Conservation (phyloP, 169 alveolate species). For the Haemoproteus tartakovskyi region DNA sequence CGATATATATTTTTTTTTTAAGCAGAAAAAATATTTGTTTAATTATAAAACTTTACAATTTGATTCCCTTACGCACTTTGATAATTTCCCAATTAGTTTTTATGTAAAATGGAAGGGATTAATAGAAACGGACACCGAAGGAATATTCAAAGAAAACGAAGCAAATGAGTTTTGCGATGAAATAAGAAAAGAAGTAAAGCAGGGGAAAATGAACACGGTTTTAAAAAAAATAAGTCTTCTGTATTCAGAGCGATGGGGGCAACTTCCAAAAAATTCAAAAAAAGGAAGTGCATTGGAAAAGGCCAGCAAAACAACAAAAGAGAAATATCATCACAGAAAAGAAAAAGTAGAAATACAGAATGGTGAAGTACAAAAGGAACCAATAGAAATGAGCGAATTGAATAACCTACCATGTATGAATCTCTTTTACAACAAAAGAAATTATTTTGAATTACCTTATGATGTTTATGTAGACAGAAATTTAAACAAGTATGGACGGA, state of each 20-base stretch:
- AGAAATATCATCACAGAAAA: not conserved
- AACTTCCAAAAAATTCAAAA: no score
- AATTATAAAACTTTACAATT: conserved; percentile 54
- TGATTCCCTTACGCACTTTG: conserved; percentile 75
- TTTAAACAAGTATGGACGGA: conserved; percentile 83
- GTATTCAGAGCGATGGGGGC: no score
- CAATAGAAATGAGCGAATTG: not conserved
- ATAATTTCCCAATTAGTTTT: conserved; percentile 46
- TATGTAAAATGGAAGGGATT: conserved; percentile 72
- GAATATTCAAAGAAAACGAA: no score
- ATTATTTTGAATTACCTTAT: conserved; percentile 35
- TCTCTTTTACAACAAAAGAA: conserved; percentile 40
- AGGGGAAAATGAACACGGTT: no score
- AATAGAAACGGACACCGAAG: no score
- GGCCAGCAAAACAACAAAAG: not conserved
- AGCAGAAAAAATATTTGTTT: conserved; percentile 70
- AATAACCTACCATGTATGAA: no score
- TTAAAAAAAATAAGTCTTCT: no score
- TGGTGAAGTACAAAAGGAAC: not conserved
- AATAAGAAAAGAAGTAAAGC: no score
- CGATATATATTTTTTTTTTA: conserved; percentile 65
- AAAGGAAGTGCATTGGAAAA: not conserved
- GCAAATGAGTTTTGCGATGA: no score
- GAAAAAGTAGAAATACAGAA: not conserved
- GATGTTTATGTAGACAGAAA: conserved; percentile 64